Conservation (phyloP, 2,329 filamentous ascomycete species). For the Samsoniella hepiali region DNA sequence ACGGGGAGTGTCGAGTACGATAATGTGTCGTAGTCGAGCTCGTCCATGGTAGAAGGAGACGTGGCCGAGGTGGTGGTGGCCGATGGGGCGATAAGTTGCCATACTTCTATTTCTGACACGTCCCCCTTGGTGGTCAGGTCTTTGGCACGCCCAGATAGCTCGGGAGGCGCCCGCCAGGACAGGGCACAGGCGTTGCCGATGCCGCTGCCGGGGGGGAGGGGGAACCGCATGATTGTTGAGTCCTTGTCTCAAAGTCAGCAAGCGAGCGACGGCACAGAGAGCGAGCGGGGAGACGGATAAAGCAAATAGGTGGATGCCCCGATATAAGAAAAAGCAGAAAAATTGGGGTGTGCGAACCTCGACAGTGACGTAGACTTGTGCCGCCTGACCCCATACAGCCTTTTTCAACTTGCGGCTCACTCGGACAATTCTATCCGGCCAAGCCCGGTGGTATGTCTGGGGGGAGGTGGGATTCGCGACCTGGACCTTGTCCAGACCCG, state of each 20-base stretch:
- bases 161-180: conserved; percentile 4
- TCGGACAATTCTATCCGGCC: conserved; percentile 10
- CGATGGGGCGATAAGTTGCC: conserved; percentile 6
- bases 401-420: conserved; percentile 8
- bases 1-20: conserved; percentile 16
- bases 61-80: neutral
- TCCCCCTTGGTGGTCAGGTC: conserved; percentile 16
- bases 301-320: no score
- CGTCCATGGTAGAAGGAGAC: conserved; percentile 1
- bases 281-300: no score
- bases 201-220: neutral
- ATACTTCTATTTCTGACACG: conserved; percentile 11
- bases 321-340: neutral
- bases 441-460: neutral
- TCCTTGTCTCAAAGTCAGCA: neutral
- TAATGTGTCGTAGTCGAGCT: conserved; percentile 14
- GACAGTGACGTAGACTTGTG: conserved; percentile 11
- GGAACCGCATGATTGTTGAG: conserved; percentile 7
- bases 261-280: no score
- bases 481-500: neutral
- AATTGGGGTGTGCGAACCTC: neutral
- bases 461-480: neutral
- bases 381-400: conserved; percentile 8
- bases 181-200: neutral
- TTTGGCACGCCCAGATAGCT: neutral